Base-by-base conservation (phyloP, 495 filamentous ascomycete genomes). In the Aspergillus nidulans region DNA sequence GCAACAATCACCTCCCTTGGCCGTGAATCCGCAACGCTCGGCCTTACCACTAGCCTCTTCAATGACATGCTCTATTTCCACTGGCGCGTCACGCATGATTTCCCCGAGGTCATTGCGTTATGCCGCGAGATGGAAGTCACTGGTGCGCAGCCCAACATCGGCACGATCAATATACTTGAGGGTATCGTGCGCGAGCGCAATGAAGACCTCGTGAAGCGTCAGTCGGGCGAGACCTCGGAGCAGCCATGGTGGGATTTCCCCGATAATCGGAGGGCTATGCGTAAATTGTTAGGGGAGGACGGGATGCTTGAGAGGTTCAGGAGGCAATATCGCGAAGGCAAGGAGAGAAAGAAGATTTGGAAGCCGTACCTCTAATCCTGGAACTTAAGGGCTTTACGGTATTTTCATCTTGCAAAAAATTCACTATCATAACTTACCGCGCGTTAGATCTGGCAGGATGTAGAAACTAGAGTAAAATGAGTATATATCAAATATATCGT, bases 61-160 rank as follows among this genome's bases (percentile, higher is more conserved):
- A 90, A 92, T 65, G 81, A 87, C 43, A 70, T 92, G 32, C 73
- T 91, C 19, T 61, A 71, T 21, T 78, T 87, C 30, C 71, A 82
- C 53, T 92, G 88, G 85, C 68, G 67, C 28, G 77, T 79, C 3
- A 82, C 83, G 57, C 74, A 78, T 5, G 82, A 94, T 60, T 69
- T 88, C 1, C 60, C 69, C 9, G 78, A 76, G 9, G 79, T 92
- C 30, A 63, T 85, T 10, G 72, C 81, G 10, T 69, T 91, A 4
- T 69, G 95, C 6, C 69, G 74, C 39, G 90, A 96, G 67, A 96
- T 96, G 91, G 83, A 88, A 36, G 67, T 79, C 8, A 81, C 75
- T 1, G 90, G 88, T 7, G 66, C 92, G 21, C 80, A 81, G 18
- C 78, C 81, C 28, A 79, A 90, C 56, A 56, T 56, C 0, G 73